Evolutionary conservation across 305 asterid genomes (phyloP), one percentile per base, ranked within the genome.

Genomic region (Salvia sclarea): DNA sequence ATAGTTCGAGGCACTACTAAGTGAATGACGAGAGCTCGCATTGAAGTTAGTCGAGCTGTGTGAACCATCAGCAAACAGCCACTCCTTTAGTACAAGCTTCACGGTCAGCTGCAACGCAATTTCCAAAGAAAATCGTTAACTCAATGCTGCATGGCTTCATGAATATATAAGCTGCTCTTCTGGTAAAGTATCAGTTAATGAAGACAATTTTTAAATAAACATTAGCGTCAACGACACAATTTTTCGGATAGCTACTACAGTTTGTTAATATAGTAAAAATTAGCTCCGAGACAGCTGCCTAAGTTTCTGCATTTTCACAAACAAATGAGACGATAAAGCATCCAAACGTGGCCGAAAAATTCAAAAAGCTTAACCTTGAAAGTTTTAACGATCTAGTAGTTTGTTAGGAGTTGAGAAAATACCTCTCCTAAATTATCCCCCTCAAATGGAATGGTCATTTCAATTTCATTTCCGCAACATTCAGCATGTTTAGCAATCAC

Each of bases 11-110:
- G 88, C 53, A 35, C 88, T 84, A 35, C 73, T 80, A 40, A 83
- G 68, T 11, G 96, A 76, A 63, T 66, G 85, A 40, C 65, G 79
- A 62, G 91, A 84, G 76, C 91, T 73, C 14, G 72, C 48, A 57
- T 72, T 79, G 28, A 78, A 66, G 74, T 68, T 75, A 53, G 74
- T 73, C 45, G 59, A 72, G 89, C 86, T 84, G 68, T 78, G 90
- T 24, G 92, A 86, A 53, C 98, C 99, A 79, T 95, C 97, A 41
- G 99, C 75, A 83, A 86, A 95, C 52, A 88, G 94, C 99, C 99
- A 95, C 82, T 95, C 99, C 75, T 95, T 95, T 71, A 92, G 81
- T 49, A 79, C 77, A 60, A 95, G 96, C 81, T 80, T 92, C 81
- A 92, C 90, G 0, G 83, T 79, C 85, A 95, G 79, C 99, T 95